phyloP scores from a whole-genome alignment of 202 grass and related monocot species.

The Musa balbisiana region DNA sequence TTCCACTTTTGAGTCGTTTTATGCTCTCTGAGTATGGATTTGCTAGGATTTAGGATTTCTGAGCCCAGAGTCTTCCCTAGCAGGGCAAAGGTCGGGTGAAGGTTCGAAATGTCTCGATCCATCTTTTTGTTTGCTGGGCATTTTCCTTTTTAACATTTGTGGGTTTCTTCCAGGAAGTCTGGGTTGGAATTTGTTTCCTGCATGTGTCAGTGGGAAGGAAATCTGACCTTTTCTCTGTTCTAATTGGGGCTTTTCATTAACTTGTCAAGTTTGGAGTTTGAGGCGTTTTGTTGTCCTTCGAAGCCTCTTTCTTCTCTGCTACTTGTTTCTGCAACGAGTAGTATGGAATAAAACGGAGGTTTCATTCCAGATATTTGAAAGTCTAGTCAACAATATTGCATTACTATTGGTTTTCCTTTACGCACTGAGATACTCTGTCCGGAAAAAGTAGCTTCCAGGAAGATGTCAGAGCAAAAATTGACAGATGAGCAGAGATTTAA shows the following conservation, averaged over 20 bases:
- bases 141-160: not conserved
- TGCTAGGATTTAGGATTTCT: not conserved
- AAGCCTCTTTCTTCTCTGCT: not conserved
- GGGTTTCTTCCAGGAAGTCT: not conserved
- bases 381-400: not conserved
- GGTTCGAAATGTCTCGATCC: not conserved
- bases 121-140: not conserved
- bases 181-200: not conserved
- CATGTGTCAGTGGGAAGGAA: not conserved
- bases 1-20: not conserved
- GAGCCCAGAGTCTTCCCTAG: constrained; percentile 5
- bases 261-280: not conserved
- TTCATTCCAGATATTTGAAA: not conserved
- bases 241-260: not conserved
- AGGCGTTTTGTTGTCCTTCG: not conserved
- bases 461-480: constrained; percentile 5
- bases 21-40: not conserved
- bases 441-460: not conserved
- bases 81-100: constrained; percentile 5
- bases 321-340: not conserved
- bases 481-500: not conserved
- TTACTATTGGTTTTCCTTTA: not conserved
- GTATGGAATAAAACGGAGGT: not conserved
- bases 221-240: not conserved
- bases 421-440: not conserved